Evolutionary conservation across 2,329 filamentous ascomycete species (phyloP).

Genomic region (Lecanicillium sp.): DNA sequence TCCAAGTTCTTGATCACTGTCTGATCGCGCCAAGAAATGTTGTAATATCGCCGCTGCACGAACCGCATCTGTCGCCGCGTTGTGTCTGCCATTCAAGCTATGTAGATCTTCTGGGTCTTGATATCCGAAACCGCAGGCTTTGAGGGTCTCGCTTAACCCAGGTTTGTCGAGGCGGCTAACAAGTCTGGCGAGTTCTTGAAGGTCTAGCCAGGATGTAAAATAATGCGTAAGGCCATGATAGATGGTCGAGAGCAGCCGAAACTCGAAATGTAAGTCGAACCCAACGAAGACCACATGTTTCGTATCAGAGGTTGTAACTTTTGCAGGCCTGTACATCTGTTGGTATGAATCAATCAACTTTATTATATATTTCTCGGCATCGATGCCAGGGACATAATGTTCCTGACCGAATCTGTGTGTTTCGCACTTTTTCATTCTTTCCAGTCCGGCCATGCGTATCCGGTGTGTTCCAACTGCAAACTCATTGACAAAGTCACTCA

Average conservation of each 20-base stretch:
- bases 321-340: not conserved
- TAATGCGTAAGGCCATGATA: not conserved
- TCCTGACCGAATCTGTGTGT: not conserved
- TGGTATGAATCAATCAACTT: not conserved
- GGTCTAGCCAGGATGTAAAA: constrained; percentile 4
- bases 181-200: constrained; percentile 1
- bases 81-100: not conserved
- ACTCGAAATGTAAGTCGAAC: constrained; percentile 1
- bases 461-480: not conserved
- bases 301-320: too few species aligned
- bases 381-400: not conserved
- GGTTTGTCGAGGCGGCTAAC: not conserved
- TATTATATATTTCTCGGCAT: not conserved
- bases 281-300: not conserved
- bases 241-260: constrained; percentile 1
- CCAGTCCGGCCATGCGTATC: not conserved
- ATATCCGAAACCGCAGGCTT: not conserved
- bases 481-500: not conserved
- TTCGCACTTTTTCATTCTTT: not conserved
- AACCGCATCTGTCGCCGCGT: constrained; percentile 1
- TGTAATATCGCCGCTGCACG: not conserved
- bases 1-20: not conserved
- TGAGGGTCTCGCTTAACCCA: constrained; percentile 1
- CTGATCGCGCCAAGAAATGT: not conserved
- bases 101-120: not conserved